Evolutionary conservation across 2,329 filamentous ascomycete genomes (phyloP).

Genomic region (Fusarium palustre): DNA sequence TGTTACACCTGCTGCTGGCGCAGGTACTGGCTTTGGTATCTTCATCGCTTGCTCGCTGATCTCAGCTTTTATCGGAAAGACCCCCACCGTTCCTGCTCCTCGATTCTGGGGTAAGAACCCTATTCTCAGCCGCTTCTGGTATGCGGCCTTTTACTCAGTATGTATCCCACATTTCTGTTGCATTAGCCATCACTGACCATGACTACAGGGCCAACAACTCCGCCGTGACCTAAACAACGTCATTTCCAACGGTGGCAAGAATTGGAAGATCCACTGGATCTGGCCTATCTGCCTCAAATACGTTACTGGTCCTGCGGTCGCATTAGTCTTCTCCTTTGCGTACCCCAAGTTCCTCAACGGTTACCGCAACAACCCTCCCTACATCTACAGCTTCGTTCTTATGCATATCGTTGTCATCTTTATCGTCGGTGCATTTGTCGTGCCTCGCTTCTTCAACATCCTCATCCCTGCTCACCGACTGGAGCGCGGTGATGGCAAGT

Average conservation of each 20-base stretch:
- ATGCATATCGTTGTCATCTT: constrained; percentile 38
- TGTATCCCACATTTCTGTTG: constrained; percentile 33
- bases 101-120: constrained; percentile 57
- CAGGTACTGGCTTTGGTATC: constrained; percentile 61
- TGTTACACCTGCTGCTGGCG: constrained; percentile 55
- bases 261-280: constrained; percentile 63
- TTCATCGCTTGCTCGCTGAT: constrained; percentile 55
- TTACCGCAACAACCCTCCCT: constrained; percentile 28
- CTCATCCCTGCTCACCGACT: constrained; percentile 29
- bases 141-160: constrained; percentile 64
- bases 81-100: constrained; percentile 54
- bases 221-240: constrained; percentile 62
- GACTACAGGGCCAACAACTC: constrained; percentile 63
- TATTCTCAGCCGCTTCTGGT: constrained; percentile 60
- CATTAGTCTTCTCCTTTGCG: constrained; percentile 60
- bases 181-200: neutral
- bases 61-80: constrained; percentile 54
- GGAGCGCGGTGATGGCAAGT: constrained; percentile 33
- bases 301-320: constrained; percentile 57
- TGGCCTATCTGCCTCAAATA: constrained; percentile 60
- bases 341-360: constrained; percentile 51
- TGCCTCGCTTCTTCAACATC: constrained; percentile 31
- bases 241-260: constrained; percentile 58
- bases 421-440: constrained; percentile 33
- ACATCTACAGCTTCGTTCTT: constrained; percentile 38